Evolutionary conservation across 83 land plant species (phyloP).

Genomic region (Picea mariana): DNA sequence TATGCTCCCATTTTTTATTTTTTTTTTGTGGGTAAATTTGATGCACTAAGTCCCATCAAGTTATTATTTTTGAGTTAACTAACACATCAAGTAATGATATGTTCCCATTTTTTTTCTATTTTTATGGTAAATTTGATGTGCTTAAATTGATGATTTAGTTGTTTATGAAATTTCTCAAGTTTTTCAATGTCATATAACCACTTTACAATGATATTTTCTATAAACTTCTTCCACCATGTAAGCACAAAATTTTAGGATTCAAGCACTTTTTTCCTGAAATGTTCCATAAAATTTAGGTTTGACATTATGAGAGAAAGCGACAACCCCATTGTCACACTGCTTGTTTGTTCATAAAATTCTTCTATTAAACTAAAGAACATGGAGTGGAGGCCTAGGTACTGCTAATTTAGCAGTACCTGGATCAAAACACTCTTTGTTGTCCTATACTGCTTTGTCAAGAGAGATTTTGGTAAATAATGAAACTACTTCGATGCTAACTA

Average conservation of each 20-base stretch:
- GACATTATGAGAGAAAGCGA: background rate
- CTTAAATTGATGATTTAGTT: background rate
- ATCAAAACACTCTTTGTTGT: background rate
- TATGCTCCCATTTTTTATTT: too few species aligned
- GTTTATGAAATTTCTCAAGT: background rate
- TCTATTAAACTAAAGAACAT: background rate
- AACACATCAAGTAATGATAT: too few species aligned
- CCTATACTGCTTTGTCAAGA: background rate
- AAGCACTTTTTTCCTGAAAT: background rate
- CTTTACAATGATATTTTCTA: background rate
- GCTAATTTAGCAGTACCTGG: background rate
- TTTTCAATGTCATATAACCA: background rate
- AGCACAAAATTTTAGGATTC: background rate
- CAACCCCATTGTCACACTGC: too few species aligned
- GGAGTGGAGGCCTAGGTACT: background rate
- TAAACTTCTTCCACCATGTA: background rate
- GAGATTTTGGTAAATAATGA: background rate
- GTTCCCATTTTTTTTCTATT: background rate
- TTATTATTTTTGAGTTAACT: too few species aligned
- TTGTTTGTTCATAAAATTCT: too few species aligned
- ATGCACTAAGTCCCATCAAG: too few species aligned
- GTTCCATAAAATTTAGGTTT: background rate
- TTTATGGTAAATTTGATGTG: background rate
- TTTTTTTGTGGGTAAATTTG: too few species aligned
- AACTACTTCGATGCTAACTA: background rate